Percentiles rank a stretch among this genome's conserved stretches.
phyloP scores from a whole-genome alignment of 23 red algal genomes.

The Cyanidioschyzon merolae region DNA sequence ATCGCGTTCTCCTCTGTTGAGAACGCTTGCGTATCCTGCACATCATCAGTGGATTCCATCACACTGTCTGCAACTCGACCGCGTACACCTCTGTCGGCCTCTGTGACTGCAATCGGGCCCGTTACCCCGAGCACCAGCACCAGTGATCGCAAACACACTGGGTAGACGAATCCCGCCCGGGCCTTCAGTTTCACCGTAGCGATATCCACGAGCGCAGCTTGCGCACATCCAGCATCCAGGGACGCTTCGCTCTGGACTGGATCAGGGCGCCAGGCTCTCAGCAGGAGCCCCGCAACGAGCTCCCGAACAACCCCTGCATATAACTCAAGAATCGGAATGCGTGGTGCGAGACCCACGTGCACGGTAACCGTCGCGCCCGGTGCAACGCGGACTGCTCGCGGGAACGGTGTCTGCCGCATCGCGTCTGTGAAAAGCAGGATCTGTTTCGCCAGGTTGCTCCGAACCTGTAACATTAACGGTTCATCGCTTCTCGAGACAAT shows the following conservation, averaged over 20 bases:
- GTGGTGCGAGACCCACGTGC: slow-evolving; percentile 21
- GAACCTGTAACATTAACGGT: background rate
- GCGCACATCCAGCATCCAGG: background rate
- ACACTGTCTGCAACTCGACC: too few species aligned
- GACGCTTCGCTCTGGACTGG: background rate
- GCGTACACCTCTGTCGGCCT: too few species aligned
- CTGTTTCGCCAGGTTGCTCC: slow-evolving; percentile 26
- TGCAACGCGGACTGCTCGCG: background rate
- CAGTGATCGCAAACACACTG: background rate
- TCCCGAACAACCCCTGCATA: background rate
- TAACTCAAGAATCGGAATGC: slow-evolving; percentile 5
- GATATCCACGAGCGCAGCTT: slow-evolving; percentile 19
- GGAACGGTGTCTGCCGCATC: background rate
- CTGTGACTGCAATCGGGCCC: too few species aligned
- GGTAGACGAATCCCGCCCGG: background rate
- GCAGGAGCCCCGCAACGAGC: slow-evolving; percentile 23
- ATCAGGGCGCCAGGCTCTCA: background rate
- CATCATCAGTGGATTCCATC: too few species aligned
- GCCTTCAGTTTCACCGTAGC: slow-evolving; percentile 20
- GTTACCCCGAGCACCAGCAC: too few species aligned
- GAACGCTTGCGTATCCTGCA: too few species aligned
- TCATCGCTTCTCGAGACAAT: slow-evolving; percentile 8
- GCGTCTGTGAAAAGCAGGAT: slow-evolving; percentile 17
- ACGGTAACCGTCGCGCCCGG: background rate
- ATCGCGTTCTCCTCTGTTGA: too few species aligned